Evolutionary conservation across 1,284 basidiomycete genomes (phyloP), one percentile per base, ranked within the genome.

Genomic region (Apiotrichum gracile): DNA sequence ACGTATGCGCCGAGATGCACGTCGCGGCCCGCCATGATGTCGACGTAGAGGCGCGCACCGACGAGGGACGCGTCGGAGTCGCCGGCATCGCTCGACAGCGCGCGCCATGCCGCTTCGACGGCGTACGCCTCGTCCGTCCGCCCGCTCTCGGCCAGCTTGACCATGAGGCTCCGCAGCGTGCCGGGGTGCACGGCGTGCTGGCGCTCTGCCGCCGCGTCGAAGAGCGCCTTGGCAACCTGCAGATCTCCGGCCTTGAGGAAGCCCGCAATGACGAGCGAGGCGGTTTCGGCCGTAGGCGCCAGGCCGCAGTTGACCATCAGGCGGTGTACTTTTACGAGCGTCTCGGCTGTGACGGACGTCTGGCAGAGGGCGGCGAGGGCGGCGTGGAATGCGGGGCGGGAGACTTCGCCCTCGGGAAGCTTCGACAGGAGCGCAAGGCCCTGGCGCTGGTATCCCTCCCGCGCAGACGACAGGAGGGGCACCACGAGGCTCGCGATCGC

Each of bases 101-200:
- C 8, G 4, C 31, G 22, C 43, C 43, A 45, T 5, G n/a, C 14
- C 19, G 43, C 25, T 45, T 69, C 66, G 1, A 63, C 61, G 7
- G 46, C 41, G 29, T 61, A 54, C 1, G 67, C 67, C 5, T 67
- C 62, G 17, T 51, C 58, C 12, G 48, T 24, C 25, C 61, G 49
- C 8, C 51, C 60, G 0, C 31, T 37, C 2, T 55, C 42, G 1
- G 61, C 61, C 3, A 71, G 60, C 29, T 52, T 52, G 17, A 64
- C 49, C 64, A 72, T 70, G 10, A 72, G 52, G 17, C 60, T 47
- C 12, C 67, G 65, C 12, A 68, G 55, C 1, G 58, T 55, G 31
- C 42, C 46, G 4, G 68, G 66, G 37, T 60, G 63, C 19, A 65
- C 37, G 1, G 47, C 35, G 4, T 57, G 29, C 5, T 29, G 24